Percentiles rank a stretch among this genome's conserved stretches.
These are phyloP conservation scores for Mucor lusitanicus DNA, from an alignment of 371 early-diverging fungal species.

Conservation along the genomic window DNA sequence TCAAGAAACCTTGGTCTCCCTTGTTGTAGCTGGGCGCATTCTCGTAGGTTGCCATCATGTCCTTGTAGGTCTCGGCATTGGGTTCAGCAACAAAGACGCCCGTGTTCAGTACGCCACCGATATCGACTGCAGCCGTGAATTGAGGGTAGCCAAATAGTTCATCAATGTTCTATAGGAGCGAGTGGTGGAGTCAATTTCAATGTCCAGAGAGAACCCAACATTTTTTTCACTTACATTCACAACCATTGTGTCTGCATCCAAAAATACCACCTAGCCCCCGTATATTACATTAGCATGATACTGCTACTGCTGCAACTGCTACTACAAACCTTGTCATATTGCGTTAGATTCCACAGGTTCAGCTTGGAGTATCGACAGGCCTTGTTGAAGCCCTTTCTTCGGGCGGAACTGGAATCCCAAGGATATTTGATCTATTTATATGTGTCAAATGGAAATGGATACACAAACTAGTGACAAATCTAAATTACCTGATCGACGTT, in stretches of 20 bases:
- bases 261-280: slow-evolving; percentile 29
- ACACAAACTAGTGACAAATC: not conserved
- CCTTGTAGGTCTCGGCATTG: slow-evolving; percentile 19
- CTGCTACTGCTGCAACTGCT: no score
- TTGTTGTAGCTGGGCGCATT: slow-evolving; percentile 36
- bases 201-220: not conserved
- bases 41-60: slow-evolving; percentile 29
- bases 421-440: slow-evolving; percentile 30
- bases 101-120: slow-evolving; percentile 39
- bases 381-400: slow-evolving; percentile 37
- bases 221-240: slow-evolving; percentile 22
- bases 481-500: slow-evolving; percentile 32
- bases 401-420: slow-evolving; percentile 30
- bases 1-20: slow-evolving; percentile 43
- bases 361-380: slow-evolving; percentile 44
- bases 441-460: not conserved
- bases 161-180: slow-evolving; percentile 25
- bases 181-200: not conserved
- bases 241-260: slow-evolving; percentile 45
- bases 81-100: slow-evolving; percentile 44
- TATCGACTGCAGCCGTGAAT: slow-evolving; percentile 34
- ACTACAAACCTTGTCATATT: slow-evolving; percentile 33
- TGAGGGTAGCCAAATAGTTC: slow-evolving; percentile 37
- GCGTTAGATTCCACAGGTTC: slow-evolving; percentile 35
- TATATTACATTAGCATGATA: not conserved